These are phyloP conservation scores for Dendryphion nanum DNA, from an alignment of 2,329 filamentous ascomycete species.

Conservation along the genomic window DNA sequence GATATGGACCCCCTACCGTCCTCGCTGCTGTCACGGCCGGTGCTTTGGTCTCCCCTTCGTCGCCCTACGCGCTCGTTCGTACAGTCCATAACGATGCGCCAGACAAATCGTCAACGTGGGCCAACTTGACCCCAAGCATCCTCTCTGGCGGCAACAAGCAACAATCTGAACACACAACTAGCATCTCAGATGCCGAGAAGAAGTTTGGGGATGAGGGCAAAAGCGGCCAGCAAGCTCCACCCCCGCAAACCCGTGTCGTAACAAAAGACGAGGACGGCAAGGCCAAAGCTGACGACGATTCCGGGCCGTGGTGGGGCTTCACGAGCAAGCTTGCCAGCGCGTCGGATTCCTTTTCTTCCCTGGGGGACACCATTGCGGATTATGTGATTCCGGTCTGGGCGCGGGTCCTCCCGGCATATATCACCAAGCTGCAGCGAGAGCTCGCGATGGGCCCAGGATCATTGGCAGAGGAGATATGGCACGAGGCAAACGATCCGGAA, in stretches of 20 bases:
- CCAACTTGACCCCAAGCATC: slow-evolving; percentile 4
- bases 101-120: slow-evolving; percentile 17
- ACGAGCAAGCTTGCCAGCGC: slow-evolving; percentile 28
- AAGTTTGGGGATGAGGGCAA: slow-evolving; percentile 12
- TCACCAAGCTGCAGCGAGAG: slow-evolving; percentile 82
- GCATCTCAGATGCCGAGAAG: slow-evolving; percentile 16
- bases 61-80: slow-evolving; percentile 15
- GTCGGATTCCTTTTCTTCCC: slow-evolving; percentile 28
- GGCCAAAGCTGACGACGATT: slow-evolving; percentile 11
- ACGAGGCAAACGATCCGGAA: slow-evolving; percentile 78
- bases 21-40: slow-evolving; percentile 22
- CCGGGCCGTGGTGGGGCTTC: slow-evolving; percentile 35
- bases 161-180: slow-evolving; percentile 17
- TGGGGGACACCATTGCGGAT: slow-evolving; percentile 60
- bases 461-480: slow-evolving; percentile 89
- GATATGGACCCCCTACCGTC: slow-evolving; percentile 30
- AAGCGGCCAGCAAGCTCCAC: slow-evolving; percentile 31
- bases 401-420: slow-evolving; percentile 69
- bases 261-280: slow-evolving; percentile 22
- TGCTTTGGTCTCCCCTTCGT: slow-evolving; percentile 16
- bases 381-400: slow-evolving; percentile 82
- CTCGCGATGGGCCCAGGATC: slow-evolving; percentile 85
- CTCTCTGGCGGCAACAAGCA: slow-evolving; percentile 5
- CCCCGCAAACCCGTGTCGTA: slow-evolving; percentile 32
- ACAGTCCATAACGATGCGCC: slow-evolving; percentile 31